A percentile compares a stretch with the other conserved stretches of the same genome.
Conservation (phyloP, 768 basidiomycete species). For the Tylopilus subfusipes region DNA sequence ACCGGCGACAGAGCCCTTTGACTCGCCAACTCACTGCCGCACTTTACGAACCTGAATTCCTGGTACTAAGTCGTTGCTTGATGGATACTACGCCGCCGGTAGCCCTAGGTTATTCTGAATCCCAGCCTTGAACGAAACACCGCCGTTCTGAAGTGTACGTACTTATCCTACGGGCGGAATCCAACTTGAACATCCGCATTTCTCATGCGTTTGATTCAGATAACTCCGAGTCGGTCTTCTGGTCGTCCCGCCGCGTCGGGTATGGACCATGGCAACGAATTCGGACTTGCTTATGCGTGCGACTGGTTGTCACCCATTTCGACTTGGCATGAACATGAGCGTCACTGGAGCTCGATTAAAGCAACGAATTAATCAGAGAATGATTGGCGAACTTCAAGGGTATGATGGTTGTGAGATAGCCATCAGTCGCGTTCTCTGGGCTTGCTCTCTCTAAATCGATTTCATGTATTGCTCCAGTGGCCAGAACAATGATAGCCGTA, state of each 20-base stretch:
- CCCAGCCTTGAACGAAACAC: background rate
- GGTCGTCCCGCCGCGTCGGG: background rate
- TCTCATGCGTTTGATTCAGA: background rate
- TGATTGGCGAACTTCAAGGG: background rate
- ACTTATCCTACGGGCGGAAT: background rate
- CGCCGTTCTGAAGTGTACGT: background rate
- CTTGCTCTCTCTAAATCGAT: background rate
- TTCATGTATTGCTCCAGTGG: background rate
- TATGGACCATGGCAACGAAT: background rate
- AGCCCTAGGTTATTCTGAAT: background rate
- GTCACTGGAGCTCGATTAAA: too few relatives aligned
- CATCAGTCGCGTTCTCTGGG: background rate
- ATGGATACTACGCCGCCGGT: too few relatives aligned
- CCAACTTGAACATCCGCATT: background rate
- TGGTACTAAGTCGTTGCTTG: background rate
- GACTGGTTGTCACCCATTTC: background rate
- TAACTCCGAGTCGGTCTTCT: background rate
- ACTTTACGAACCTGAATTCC: background rate
- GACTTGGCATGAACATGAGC: too few relatives aligned
- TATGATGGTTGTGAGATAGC: background rate
- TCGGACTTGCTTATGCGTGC: background rate
- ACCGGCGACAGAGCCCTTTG: background rate
- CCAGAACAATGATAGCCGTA: background rate
- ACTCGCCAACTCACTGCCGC: background rate
- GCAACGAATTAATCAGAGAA: background rate